These are phyloP conservation scores for Mucor piriformis DNA, from an alignment of 371 early-diverging fungal species.

Conservation along the genomic window DNA sequence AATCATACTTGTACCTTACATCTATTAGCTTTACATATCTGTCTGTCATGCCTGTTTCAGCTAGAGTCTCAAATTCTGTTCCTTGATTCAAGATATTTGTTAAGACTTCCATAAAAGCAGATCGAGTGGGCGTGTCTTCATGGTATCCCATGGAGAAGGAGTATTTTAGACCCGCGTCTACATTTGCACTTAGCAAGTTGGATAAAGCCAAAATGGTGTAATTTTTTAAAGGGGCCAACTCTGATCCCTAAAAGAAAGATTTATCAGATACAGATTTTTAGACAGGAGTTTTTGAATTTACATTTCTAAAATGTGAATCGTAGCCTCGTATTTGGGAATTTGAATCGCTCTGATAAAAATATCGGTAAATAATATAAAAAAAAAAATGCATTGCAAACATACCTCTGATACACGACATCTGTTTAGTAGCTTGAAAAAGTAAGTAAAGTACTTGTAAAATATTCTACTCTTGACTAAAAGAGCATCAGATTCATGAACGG, in stretches of 20 bases:
- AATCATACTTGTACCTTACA: too few relatives aligned
- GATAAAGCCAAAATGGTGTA: slow-evolving; percentile 83
- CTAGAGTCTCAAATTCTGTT: slow-evolving; percentile 78
- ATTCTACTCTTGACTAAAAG: slow-evolving; percentile 66
- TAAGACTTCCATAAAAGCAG: slow-evolving; percentile 87
- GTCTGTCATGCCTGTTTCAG: slow-evolving; percentile 68
- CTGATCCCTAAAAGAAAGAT: slow-evolving; percentile 37
- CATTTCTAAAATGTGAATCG: slow-evolving; percentile 12
- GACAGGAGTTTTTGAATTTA: background rate
- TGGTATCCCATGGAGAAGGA: slow-evolving; percentile 88
- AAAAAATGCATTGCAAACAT: background rate
- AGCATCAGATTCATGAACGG: slow-evolving; percentile 58
- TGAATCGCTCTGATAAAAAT: slow-evolving; percentile 20
- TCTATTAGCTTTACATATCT: slow-evolving; percentile 75
- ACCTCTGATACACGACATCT: slow-evolving; percentile 70
- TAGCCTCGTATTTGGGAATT: slow-evolving; percentile 10
- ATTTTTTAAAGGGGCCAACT: slow-evolving; percentile 70
- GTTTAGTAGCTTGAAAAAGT: slow-evolving; percentile 82
- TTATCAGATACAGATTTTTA: background rate
- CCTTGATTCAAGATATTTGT: slow-evolving; percentile 85
- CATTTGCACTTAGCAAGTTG: slow-evolving; percentile 84
- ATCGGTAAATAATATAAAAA: background rate
- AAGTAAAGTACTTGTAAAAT: slow-evolving; percentile 81
- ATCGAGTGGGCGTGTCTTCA: slow-evolving; percentile 80
- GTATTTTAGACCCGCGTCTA: slow-evolving; percentile 85